Evolutionary conservation across 768 basidiomycete species (phyloP), one percentile per base, ranked within the genome.

Genomic region (Mycena rosella): DNA sequence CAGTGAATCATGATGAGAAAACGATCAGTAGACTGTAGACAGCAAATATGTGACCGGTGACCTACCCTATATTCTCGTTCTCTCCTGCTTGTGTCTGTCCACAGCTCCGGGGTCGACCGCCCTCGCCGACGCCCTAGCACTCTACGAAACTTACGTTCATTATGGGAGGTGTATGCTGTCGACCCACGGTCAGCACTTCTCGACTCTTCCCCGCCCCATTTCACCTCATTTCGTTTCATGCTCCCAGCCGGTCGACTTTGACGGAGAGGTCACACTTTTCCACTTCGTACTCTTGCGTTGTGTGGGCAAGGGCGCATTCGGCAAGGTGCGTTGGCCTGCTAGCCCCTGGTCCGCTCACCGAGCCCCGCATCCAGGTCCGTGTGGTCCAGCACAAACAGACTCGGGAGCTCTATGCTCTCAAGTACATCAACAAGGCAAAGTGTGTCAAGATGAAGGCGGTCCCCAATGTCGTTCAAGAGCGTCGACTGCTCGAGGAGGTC

Each of bases 301-400:
- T 71, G 96, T 99, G n/a, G 97, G 97, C 24, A 98, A 98, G 79
- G 97, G 97, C 56, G 97, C 97, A 1, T 99, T 99, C 79, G 97
- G 97, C 77, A 99, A 99, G 90, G 97, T 96, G 36, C 20, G 30
- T 26, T 30, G 26, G 40, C n/a, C 42, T 13, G 52, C 60, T 38
- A 5, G 20, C 62, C 48, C 30, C 63, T 32, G 47, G 55, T 32
- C 26, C 61, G 45, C 58, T 60, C 74, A 69, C 26, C 10, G 76
- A 59, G 34, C 29, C 60, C 24, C 60, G 48, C 54, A 24, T 57
- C 45, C 71, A 99, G 97, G 97, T 99, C 82, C 93, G 98, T 48
- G 97, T 99, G 67, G 98, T 99, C 9, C 97, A 99, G 80, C 98
- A 99, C 84, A 99, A 98, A 77, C 95, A 98, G 79, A 94, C 96